Percentiles rank a stretch among this genome's conserved stretches.
Evolutionary conservation across 2,329 filamentous ascomycete species (phyloP).

Genomic region (Cladosporium velox): DNA sequence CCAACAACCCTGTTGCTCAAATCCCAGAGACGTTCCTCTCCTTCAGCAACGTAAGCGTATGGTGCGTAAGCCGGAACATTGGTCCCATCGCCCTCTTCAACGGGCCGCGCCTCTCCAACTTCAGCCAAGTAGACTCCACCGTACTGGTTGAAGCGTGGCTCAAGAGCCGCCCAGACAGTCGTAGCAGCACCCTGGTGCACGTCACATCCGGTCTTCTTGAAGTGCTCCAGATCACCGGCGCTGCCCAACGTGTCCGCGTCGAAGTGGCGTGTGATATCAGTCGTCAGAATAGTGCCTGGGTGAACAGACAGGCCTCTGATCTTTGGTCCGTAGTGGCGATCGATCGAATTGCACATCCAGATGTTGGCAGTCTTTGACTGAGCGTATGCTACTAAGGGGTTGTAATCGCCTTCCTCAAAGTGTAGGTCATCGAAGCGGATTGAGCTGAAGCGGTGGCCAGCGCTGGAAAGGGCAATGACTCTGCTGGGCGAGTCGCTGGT

Average conservation of each 20-base stretch:
- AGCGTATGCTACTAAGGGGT: conserved; percentile 43
- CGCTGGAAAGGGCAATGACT: conserved; percentile 49
- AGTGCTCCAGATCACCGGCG: conserved; percentile 21
- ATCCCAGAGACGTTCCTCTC: conserved; percentile 48
- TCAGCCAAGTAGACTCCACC: conserved; percentile 53
- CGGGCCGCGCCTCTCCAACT: conserved; percentile 40
- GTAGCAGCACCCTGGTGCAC: conserved; percentile 54
- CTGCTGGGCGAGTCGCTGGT: conserved; percentile 15
- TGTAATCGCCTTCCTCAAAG: conserved; percentile 28
- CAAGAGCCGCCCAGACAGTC: conserved; percentile 47
- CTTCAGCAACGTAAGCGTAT: conserved; percentile 43
- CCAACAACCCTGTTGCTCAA: conserved; percentile 37
- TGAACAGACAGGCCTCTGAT: conserved; percentile 47
- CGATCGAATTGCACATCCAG: conserved; percentile 54
- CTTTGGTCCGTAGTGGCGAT: conserved; percentile 48
- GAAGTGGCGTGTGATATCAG: conserved; percentile 17
- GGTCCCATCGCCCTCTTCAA: conserved; percentile 28
- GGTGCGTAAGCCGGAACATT: conserved; percentile 37
- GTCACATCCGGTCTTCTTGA: conserved; percentile 29
- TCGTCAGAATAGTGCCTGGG: conserved; percentile 34
- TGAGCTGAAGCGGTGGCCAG: conserved; percentile 42
- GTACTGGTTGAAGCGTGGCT: conserved; percentile 36
- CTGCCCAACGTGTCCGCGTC: conserved; percentile 12
- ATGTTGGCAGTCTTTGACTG: conserved; percentile 57
- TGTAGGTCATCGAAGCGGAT: conserved; percentile 39